A percentile compares a stretch with the other conserved stretches of the same genome.
Conservation (phyloP, 1,139 yeast genomes). For the Pichia sp. region DNA sequence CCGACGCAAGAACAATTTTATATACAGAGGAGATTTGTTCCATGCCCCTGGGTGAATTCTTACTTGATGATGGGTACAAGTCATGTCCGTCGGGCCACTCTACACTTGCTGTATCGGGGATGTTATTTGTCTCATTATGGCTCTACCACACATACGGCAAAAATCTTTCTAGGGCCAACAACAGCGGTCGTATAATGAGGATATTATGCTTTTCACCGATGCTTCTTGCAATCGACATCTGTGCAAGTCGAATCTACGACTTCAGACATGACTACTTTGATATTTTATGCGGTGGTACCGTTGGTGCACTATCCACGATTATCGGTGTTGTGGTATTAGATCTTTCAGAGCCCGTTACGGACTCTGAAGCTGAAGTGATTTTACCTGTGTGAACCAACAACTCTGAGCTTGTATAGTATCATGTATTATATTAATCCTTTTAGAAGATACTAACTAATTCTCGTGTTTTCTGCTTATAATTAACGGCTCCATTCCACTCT, state of each 20-base stretch:
- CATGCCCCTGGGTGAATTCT: conserved; percentile 32
- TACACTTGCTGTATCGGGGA: conserved; percentile 57
- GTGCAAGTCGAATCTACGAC: conserved; percentile 36
- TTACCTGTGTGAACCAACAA: conserved; percentile 4
- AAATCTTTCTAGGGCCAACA: conserved; percentile 1
- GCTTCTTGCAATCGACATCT: conserved; percentile 22
- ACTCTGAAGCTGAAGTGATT: neutral
- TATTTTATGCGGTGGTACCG: conserved; percentile 48
- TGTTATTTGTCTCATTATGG: conserved; percentile 59
- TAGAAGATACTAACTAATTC: no score
- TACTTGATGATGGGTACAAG: conserved; percentile 60
- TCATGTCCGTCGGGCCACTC: conserved; percentile 80
- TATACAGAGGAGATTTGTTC: conserved; percentile 43
- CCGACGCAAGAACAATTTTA: conserved; percentile 7
- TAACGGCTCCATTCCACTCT: no score
- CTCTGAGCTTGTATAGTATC: neutral
- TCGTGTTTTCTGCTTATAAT: no score
- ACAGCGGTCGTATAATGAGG: conserved; percentile 2
- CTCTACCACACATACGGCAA: conserved; percentile 48
- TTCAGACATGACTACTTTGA: conserved; percentile 76
- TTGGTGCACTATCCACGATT: conserved; percentile 6
- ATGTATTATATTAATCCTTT: no score
- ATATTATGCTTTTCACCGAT: conserved; percentile 29
- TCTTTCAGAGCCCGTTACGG: neutral
- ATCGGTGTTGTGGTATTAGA: conserved; percentile 1